phyloP scores from a whole-genome alignment of 208 protist species.

The Leishmania aethiopica region DNA sequence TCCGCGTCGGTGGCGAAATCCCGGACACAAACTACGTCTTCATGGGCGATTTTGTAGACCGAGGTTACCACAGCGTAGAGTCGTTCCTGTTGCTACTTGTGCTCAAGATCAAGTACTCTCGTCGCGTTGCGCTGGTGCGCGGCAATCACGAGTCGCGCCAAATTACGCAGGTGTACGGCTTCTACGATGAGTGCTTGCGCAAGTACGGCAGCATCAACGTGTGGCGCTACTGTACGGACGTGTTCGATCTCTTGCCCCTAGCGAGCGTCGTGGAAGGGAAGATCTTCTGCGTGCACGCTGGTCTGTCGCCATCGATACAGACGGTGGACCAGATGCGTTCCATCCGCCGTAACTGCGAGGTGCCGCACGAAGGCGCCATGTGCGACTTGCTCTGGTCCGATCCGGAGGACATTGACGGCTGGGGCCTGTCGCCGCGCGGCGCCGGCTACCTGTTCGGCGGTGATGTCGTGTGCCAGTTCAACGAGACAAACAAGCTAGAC shows the following conservation, averaged over 20 bases:
- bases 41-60: conserved; percentile 99
- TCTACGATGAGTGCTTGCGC: conserved; percentile 99
- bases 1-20: conserved; percentile 95
- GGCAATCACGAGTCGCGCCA: conserved; percentile 97
- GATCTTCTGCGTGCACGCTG: conserved; percentile 99
- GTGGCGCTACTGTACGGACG: conserved; percentile 99
- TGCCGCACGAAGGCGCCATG: conserved; percentile 99
- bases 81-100: conserved; percentile 98
- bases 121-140: conserved; percentile 95
- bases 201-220: conserved; percentile 99
- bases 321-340: conserved; percentile 96
- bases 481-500: conserved; percentile 93
- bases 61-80: conserved; percentile 98
- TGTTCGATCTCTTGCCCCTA: conserved; percentile 99
- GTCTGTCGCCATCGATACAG: conserved; percentile 97
- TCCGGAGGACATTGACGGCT: conserved; percentile 96
- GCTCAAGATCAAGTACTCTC: conserved; percentile 97
- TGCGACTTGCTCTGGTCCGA: conserved; percentile 99
- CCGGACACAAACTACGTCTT: conserved; percentile 98
- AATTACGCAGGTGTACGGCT: conserved; percentile 98
- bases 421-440: conserved; percentile 97
- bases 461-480: conserved; percentile 96
- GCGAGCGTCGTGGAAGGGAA: conserved; percentile 98
- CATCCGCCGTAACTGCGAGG: conserved; percentile 97
- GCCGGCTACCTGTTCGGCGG: conserved; percentile 99